Base-by-base conservation (phyloP, 176 grass and related monocot species). In the Ensete ventricosum region DNA sequence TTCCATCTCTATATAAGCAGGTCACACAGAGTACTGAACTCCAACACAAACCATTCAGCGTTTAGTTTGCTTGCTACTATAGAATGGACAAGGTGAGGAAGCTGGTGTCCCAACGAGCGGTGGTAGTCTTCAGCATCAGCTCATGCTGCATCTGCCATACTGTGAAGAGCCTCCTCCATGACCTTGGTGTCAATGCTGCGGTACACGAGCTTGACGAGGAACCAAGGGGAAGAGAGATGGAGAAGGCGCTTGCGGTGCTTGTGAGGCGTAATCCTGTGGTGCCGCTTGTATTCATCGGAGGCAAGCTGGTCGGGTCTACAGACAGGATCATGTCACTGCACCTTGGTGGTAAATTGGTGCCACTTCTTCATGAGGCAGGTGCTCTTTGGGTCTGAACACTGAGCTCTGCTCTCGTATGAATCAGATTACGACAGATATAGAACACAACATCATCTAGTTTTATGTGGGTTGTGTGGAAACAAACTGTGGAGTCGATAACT, bases 71-170 rank as follows among this genome's bases (percentile, higher is more conserved):
- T 34, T 34, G 34, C 34, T 43, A 43, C 4, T 6, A 43, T 55
- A 2, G 20, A 51, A 85, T 83, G 83, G 87, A 89, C 51, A 62
- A 59, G 54, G 89, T 92, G 50, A 92, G 77, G 43, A 92, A 58
- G 69, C 79, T 92, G 2, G 89, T 85, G 34, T 78, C 84, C 43
- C 89, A 96, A 71, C 65, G 85, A 0, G 83, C 92, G 7, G 87
- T 96, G 62, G 92, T 96, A 48, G 81, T 96, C 62, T 96, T 96
- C 82, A 86, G 84, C 84, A 73, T 23, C 52, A 96, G 82, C 83
- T 96, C 92, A 2, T 96, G 92, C 80, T 87, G 89, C 81, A 92
- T 96, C 89, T 89, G 82, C 67, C 92, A 96, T 84, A 88, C 87
- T 2, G 82, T 89, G 71, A 84, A 73, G 43, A 84, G 82, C 13